Conservation (phyloP, 2,329 filamentous ascomycete species). For the Verticillium klebahnii region DNA sequence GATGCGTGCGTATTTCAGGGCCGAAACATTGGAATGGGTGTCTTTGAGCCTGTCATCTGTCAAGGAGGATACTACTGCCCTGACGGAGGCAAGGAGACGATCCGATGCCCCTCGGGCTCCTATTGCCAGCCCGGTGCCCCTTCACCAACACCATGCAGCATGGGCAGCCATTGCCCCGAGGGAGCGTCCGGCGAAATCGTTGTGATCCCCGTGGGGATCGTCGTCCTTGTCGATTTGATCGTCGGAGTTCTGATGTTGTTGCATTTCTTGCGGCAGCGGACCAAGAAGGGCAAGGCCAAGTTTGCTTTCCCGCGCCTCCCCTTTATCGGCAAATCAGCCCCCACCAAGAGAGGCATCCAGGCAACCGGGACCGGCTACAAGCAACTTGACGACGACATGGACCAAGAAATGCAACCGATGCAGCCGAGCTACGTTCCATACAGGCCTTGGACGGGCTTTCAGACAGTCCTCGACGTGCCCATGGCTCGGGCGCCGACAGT, state of each 20-base stretch:
- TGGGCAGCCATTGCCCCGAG: constrained; percentile 40
- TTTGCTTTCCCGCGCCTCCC: neutral
- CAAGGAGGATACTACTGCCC: constrained; percentile 46
- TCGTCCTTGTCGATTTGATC: constrained; percentile 39
- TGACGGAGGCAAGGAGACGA: constrained; percentile 14
- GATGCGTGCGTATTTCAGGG: constrained; percentile 25
- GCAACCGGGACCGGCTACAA: constrained; percentile 28
- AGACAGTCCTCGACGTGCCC: constrained; percentile 25
- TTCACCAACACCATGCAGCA: constrained; percentile 40
- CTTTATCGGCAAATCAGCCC: constrained; percentile 7
- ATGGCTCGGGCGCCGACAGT: constrained; percentile 10
- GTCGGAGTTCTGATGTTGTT: constrained; percentile 27
- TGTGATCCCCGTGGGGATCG: constrained; percentile 36
- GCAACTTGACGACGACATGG: constrained; percentile 22
- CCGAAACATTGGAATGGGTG: constrained; percentile 35
- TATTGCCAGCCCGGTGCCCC: constrained; percentile 48
- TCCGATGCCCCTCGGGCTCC: constrained; percentile 39
- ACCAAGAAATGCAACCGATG: constrained; percentile 31
- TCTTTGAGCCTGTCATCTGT: constrained; percentile 48
- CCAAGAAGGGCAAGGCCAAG: constrained; percentile 15
- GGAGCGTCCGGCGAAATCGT: constrained; percentile 36
- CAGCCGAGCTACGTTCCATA: constrained; percentile 23
- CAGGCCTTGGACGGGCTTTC: constrained; percentile 27
- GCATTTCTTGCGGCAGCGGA: constrained; percentile 24
- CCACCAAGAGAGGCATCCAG: constrained; percentile 17